These are phyloP conservation scores for Fraxinus sp. DNA, from an alignment of 305 asterid genomes.

Conservation along the genomic window DNA sequence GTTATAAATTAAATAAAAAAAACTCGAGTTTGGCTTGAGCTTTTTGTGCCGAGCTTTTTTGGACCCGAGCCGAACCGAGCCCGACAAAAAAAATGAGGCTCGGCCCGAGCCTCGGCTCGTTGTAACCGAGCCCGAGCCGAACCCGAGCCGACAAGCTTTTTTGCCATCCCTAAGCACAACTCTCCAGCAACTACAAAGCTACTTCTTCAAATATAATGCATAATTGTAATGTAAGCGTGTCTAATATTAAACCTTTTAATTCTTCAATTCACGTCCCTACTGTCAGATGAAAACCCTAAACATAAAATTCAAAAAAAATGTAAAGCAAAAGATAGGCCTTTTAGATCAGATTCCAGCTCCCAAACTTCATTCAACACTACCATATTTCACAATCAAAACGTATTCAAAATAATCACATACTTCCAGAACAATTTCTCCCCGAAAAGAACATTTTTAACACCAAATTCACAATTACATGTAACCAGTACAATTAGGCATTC, in stretches of 20 bases:
- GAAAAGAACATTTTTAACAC: background rate
- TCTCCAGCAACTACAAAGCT: constrained; percentile 1
- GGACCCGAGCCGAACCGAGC: too few relatives aligned
- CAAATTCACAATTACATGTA: background rate
- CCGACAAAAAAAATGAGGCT: too few relatives aligned
- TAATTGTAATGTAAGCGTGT: background rate
- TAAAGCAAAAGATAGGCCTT: background rate
- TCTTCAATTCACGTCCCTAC: background rate
- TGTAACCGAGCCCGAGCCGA: too few relatives aligned
- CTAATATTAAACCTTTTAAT: background rate
- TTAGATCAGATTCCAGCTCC: background rate
- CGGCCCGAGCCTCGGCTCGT: too few relatives aligned
- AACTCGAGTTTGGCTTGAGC: too few relatives aligned
- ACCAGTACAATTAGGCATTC: constrained; percentile 9
- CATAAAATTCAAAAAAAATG: constrained; percentile 8
- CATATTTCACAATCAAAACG: background rate
- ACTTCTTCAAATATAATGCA: background rate
- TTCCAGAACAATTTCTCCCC: background rate
- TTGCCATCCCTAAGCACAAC: background rate
- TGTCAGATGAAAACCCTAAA: background rate
- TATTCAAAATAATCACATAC: background rate
- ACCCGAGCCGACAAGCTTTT: too few relatives aligned
- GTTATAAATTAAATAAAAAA: too few relatives aligned
- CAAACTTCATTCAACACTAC: background rate
- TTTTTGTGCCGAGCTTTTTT: too few relatives aligned